Conservation (phyloP, 2,329 filamentous ascomycete genomes). For the Lachnellula hyalina region DNA sequence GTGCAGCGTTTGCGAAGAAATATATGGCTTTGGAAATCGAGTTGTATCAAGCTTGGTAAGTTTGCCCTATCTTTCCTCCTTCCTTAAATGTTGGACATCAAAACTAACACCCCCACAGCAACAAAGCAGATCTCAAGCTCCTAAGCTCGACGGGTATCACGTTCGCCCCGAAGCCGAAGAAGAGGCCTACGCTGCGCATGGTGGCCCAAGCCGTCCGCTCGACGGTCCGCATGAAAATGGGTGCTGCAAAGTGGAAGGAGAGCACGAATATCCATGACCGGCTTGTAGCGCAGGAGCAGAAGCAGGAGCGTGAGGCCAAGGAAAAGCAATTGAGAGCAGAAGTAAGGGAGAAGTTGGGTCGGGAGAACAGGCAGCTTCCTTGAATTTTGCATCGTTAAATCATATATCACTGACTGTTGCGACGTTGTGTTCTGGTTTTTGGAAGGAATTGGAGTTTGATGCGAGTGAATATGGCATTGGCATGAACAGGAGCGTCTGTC, state of each 20-base stretch:
- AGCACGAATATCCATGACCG: constrained; percentile 40
- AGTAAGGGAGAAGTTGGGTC: neutral
- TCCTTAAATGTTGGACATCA: constrained; percentile 12
- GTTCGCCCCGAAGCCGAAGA: constrained; percentile 9
- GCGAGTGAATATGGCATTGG: neutral
- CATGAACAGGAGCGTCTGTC: neutral
- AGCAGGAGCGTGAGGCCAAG: constrained; percentile 17
- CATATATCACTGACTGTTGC: neutral
- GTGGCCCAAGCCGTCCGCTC: constrained; percentile 46
- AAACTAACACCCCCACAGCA: constrained; percentile 50
- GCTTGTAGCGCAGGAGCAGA: constrained; percentile 25
- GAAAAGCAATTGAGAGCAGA: neutral
- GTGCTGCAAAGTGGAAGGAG: constrained; percentile 44
- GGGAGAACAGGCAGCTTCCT: neutral
- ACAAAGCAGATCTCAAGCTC: constrained; percentile 83
- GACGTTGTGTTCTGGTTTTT: neutral
- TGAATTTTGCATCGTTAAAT: neutral
- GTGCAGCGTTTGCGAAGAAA: constrained; percentile 81
- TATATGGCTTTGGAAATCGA: constrained; percentile 75
- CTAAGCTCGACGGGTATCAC: constrained; percentile 75
- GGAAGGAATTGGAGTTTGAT: neutral
- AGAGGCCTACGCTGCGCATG: constrained; percentile 35
- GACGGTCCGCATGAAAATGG: constrained; percentile 44
- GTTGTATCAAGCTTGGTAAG: constrained; percentile 86
- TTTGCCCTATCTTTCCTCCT: constrained; percentile 27